Percentiles rank a stretch among this genome's conserved stretches.
Evolutionary conservation across 179 eudicot genomes (phyloP).

Genomic region (Beta corolliflora): DNA sequence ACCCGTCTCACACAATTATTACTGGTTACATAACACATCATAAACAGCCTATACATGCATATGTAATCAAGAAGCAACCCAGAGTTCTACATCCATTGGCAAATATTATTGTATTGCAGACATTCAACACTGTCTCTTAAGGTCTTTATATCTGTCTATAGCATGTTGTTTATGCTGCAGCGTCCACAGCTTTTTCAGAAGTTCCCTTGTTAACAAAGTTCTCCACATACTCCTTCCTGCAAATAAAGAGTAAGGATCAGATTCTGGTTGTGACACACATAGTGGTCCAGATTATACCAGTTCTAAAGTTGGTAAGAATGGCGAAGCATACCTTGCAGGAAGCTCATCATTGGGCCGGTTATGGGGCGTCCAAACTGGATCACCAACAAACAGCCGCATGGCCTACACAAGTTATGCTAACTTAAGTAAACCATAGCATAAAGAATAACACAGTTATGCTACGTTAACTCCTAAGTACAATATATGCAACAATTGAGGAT

Average conservation of each 20-base stretch:
- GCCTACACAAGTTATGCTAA: slow-evolving; percentile 42
- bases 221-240: slow-evolving; percentile 67
- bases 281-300: not conserved
- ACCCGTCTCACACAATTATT: too few relatives aligned
- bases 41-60: not conserved
- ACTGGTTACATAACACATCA: not conserved
- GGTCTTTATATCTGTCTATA: slow-evolving; percentile 5
- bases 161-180: slow-evolving; percentile 50
- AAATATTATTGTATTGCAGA: not conserved
- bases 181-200: slow-evolving; percentile 48
- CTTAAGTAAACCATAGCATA: slow-evolving; percentile 8
- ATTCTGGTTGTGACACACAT: not conserved
- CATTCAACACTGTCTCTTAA: not conserved
- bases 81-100: not conserved
- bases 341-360: slow-evolving; percentile 70
- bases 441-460: slow-evolving; percentile 12
- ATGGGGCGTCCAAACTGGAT: slow-evolving; percentile 73
- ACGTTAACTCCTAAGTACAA: not conserved
- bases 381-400: slow-evolving; percentile 75
- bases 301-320: not conserved
- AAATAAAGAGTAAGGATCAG: not conserved
- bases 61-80: not conserved
- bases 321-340: slow-evolving; percentile 52
- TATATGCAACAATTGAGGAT: not conserved
- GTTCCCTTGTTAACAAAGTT: slow-evolving; percentile 45